A percentile compares a stretch with the other conserved stretches of the same genome.
Conservation (phyloP, 805 yeast genomes). For the baker's yeast (Saccharomyces cerevisiae) region DNA sequence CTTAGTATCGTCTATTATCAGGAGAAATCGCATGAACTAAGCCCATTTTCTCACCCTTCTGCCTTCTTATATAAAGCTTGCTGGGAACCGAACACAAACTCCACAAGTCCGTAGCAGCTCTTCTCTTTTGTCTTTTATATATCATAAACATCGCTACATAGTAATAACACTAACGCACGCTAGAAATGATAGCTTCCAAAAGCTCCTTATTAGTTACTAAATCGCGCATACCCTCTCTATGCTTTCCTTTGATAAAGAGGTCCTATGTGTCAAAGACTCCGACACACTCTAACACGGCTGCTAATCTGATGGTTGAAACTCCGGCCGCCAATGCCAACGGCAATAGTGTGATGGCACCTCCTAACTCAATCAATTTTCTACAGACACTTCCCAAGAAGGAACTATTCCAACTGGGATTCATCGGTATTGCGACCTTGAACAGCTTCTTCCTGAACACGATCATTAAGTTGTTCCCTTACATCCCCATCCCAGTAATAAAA, state of each 20-base stretch:
- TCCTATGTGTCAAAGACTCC: neutral
- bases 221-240: slow-evolving; percentile 4
- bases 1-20: neutral
- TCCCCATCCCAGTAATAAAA: slow-evolving; percentile 66
- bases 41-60: neutral
- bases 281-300: neutral
- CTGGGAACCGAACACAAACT: neutral
- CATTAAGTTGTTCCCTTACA: slow-evolving; percentile 60
- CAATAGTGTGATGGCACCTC: slow-evolving; percentile 3
- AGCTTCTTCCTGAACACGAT: slow-evolving; percentile 53
- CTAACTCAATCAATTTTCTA: slow-evolving; percentile 34
- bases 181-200: neutral
- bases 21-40: neutral
- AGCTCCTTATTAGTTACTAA: neutral
- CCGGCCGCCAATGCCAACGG: slow-evolving; percentile 2
- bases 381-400: slow-evolving; percentile 47
- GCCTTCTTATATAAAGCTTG: neutral
- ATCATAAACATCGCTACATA: neutral
- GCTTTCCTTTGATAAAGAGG: slow-evolving; percentile 3
- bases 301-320: slow-evolving; percentile 5
- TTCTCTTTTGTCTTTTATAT: neutral
- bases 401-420: slow-evolving; percentile 54
- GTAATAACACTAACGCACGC: neutral
- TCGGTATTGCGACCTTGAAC: slow-evolving; percentile 62
- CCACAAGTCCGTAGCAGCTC: neutral